Percentiles rank a stretch among this genome's conserved stretches.
Evolutionary conservation across 257 asterid genomes (phyloP).

Genomic region (Solanum pinnatisectum): DNA sequence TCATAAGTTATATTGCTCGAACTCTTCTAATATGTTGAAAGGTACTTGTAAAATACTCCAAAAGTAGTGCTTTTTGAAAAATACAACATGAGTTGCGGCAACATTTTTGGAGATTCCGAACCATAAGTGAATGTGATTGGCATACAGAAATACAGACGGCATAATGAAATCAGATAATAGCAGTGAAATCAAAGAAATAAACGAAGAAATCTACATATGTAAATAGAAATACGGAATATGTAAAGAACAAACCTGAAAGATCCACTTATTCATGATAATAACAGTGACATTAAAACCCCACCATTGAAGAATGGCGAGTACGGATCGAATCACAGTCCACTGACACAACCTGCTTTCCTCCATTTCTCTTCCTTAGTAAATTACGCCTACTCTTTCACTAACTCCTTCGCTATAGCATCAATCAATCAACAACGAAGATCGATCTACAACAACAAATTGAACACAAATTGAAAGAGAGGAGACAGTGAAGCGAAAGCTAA

Average conservation of each 20-base stretch:
- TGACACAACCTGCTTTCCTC: slow-evolving; percentile 23
- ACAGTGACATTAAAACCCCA: slow-evolving; percentile 46
- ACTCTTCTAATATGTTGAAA: background rate
- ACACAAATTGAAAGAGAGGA: background rate
- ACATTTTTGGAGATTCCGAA: background rate
- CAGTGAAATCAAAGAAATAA: background rate
- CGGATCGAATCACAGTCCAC: slow-evolving; percentile 27
- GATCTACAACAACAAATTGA: background rate
- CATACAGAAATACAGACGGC: background rate
- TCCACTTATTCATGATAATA: slow-evolving; percentile 45
- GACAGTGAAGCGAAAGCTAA: background rate
- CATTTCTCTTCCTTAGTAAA: slow-evolving; percentile 4
- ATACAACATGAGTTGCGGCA: background rate
- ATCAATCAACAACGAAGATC: background rate
- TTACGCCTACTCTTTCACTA: background rate
- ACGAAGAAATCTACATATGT: background rate
- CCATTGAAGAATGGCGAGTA: slow-evolving; percentile 36
- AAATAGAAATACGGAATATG: background rate
- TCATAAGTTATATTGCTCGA: background rate
- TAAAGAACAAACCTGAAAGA: slow-evolving; percentile 26
- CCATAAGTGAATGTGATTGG: background rate
- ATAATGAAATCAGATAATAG: background rate
- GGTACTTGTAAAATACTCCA: background rate
- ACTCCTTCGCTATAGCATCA: background rate
- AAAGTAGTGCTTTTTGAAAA: background rate